These are phyloP conservation scores for Stagonosporopsis chrysanthemi DNA, from an alignment of 2,329 filamentous ascomycete genomes.

Conservation along the genomic window DNA sequence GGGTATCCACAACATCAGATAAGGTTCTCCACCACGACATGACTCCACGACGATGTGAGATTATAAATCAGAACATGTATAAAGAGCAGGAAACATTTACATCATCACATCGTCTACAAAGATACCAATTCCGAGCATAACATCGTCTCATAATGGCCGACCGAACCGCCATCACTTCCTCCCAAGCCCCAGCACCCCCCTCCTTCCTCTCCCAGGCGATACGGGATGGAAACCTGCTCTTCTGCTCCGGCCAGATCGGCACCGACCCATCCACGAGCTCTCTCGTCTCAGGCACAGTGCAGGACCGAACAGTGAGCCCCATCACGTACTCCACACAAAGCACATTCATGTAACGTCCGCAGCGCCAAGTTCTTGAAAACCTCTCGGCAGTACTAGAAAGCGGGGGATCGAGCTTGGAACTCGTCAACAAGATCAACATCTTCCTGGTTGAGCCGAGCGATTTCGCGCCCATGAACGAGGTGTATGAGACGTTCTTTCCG, in stretches of 20 bases:
- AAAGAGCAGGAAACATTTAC: not conserved
- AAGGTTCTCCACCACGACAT: not conserved
- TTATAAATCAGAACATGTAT: not conserved
- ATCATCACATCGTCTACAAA: not conserved
- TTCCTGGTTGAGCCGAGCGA: slow-evolving; percentile 71
- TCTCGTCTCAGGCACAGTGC: slow-evolving; percentile 64
- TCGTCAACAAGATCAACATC: slow-evolving; percentile 72
- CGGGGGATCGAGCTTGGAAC: slow-evolving; percentile 65
- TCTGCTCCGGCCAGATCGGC: slow-evolving; percentile 71
- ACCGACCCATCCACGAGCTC: slow-evolving; percentile 62
- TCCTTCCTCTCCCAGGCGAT: slow-evolving; percentile 57
- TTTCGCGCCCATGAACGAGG: slow-evolving; percentile 66
- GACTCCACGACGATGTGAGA: not conserved
- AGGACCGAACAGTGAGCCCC: slow-evolving; percentile 57
- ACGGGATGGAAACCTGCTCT: slow-evolving; percentile 66
- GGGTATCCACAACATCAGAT: slow-evolving; percentile 1
- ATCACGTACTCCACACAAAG: not conserved
- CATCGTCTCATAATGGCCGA: slow-evolving; percentile 1
- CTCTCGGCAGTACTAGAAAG: slow-evolving; percentile 62
- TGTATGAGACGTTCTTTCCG: slow-evolving; percentile 60
- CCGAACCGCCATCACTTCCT: slow-evolving; percentile 9
- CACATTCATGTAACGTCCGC: not conserved
- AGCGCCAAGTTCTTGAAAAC: slow-evolving; percentile 13
- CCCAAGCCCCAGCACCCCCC: slow-evolving; percentile 15
- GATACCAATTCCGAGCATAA: not conserved